Evolutionary conservation across 2,329 filamentous ascomycete genomes (phyloP).

Genomic region (Diaporthe ilicicola): DNA sequence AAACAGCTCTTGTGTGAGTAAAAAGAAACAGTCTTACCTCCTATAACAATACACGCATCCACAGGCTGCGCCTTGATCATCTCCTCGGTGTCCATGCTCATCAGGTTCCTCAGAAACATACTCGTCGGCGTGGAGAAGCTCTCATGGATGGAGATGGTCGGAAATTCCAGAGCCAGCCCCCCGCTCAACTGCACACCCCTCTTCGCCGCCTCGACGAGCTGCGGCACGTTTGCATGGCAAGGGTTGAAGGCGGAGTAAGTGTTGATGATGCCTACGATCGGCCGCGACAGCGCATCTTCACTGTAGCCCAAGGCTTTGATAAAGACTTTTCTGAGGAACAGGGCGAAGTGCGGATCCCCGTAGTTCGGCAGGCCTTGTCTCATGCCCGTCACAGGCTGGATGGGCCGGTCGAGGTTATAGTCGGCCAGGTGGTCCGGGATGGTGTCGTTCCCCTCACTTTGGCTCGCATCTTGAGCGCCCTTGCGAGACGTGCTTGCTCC

Average conservation of each 20-base stretch:
- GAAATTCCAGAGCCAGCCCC: slow-evolving; percentile 76
- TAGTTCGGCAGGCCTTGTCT: slow-evolving; percentile 73
- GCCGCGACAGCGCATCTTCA: slow-evolving; percentile 74
- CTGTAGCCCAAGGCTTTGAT: slow-evolving; percentile 80
- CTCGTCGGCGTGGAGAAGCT: slow-evolving; percentile 75
- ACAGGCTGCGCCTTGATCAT: slow-evolving; percentile 78
- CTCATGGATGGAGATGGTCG: slow-evolving; percentile 77
- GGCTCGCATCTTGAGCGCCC: neutral
- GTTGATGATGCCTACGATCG: slow-evolving; percentile 79
- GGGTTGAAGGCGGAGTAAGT: slow-evolving; percentile 79
- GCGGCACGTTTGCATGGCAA: slow-evolving; percentile 76
- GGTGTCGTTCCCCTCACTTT: slow-evolving; percentile 1
- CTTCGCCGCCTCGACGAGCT: slow-evolving; percentile 75
- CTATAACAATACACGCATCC: slow-evolving; percentile 73
- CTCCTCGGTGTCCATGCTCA: slow-evolving; percentile 84
- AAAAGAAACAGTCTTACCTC: slow-evolving; percentile 58
- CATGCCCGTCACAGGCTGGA: slow-evolving; percentile 61
- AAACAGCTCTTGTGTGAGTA: neutral
- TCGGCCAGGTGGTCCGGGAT: slow-evolving; percentile 59
- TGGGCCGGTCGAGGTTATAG: slow-evolving; percentile 66
- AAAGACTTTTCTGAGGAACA: slow-evolving; percentile 79
- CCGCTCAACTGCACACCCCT: slow-evolving; percentile 73
- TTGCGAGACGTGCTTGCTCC: neutral
- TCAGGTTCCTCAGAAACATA: slow-evolving; percentile 78
- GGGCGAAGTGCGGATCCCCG: slow-evolving; percentile 77